phyloP scores from a whole-genome alignment of 495 filamentous ascomycete species.

The Glonium stellatum region DNA sequence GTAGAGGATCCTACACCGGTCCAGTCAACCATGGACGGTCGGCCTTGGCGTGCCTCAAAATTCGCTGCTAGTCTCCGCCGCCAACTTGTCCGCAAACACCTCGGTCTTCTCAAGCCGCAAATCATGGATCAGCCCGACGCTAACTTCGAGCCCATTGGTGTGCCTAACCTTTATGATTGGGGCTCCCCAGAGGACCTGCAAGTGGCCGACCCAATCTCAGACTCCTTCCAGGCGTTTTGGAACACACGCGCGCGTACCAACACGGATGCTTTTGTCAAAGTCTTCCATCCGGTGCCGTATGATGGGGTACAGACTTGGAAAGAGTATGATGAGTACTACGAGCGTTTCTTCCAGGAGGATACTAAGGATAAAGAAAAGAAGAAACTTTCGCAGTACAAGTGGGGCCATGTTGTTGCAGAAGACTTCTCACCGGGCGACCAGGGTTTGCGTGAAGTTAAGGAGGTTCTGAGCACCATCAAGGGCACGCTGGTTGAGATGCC shows the following conservation, averaged over 20 bases:
- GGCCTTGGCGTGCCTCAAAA: constrained; percentile 60
- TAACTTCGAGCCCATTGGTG: constrained; percentile 72
- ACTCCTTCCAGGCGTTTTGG: constrained; percentile 64
- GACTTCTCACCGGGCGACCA: constrained; percentile 61
- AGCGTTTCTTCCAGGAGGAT: constrained; percentile 52
- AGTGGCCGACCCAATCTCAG: constrained; percentile 68
- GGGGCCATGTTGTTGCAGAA: constrained; percentile 79
- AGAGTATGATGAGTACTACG: constrained; percentile 77
- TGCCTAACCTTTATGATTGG: constrained; percentile 77
- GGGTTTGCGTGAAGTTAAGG: constrained; percentile 71
- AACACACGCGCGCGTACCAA: constrained; percentile 65
- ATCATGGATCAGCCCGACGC: constrained; percentile 52
- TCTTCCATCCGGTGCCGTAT: constrained; percentile 84
- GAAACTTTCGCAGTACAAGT: constrained; percentile 50
- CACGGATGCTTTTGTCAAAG: constrained; percentile 75
- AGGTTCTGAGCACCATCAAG: constrained; percentile 62
- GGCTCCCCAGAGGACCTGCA: constrained; percentile 62
- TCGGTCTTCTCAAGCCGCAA: constrained; percentile 74
- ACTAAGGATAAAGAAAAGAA: constrained; percentile 39
- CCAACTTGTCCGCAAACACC: constrained; percentile 83
- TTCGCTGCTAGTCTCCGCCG: constrained; percentile 81
- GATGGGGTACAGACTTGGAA: constrained; percentile 76
- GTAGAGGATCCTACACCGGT: constrained; percentile 71
- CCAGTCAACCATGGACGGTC: constrained; percentile 63
- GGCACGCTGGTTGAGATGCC: constrained; percentile 91